A percentile compares a stretch with the other conserved stretches of the same genome.
Conservation (phyloP, 2,329 filamentous ascomycete species). For the Magnaporthiopsis rhizophila region DNA sequence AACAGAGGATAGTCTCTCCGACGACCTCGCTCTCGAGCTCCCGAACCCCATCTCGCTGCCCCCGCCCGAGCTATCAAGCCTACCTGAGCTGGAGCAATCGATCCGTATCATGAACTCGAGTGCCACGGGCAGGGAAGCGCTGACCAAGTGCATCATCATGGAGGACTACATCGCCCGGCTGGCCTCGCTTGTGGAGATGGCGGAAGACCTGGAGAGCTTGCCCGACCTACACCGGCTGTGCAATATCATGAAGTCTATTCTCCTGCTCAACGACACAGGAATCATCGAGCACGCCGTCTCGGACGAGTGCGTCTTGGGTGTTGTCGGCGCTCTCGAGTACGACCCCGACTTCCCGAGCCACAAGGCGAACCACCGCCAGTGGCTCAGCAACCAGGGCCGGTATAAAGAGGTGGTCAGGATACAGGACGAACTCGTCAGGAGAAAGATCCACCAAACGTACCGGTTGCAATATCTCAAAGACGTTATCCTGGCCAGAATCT, state of each 20-base stretch:
- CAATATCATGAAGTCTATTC: slow-evolving; percentile 96
- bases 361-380: slow-evolving; percentile 94
- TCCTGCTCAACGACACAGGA: slow-evolving; percentile 85
- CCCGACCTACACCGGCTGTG: slow-evolving; percentile 83
- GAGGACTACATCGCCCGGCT: slow-evolving; percentile 85
- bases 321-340: slow-evolving; percentile 94
- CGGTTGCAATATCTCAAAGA: slow-evolving; percentile 95
- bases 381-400: slow-evolving; percentile 77
- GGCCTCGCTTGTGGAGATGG: slow-evolving; percentile 76
- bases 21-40: slow-evolving; percentile 73
- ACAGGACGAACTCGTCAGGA: slow-evolving; percentile 69
- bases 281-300: slow-evolving; percentile 93
- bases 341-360: slow-evolving; percentile 96
- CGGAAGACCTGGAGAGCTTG: slow-evolving; percentile 85
- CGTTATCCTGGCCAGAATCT: slow-evolving; percentile 90
- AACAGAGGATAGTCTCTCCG: slow-evolving; percentile 76
- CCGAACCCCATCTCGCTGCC: slow-evolving; percentile 65
- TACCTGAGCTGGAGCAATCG: slow-evolving; percentile 74
- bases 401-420: slow-evolving; percentile 97
- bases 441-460: slow-evolving; percentile 95
- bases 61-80: slow-evolving; percentile 69
- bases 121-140: slow-evolving; percentile 69
- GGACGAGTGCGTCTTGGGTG: slow-evolving; percentile 80
- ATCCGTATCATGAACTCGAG: slow-evolving; percentile 74
- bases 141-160: slow-evolving; percentile 77